Base-by-base conservation (phyloP, 75 land plant species). In the Pinus taeda region DNA sequence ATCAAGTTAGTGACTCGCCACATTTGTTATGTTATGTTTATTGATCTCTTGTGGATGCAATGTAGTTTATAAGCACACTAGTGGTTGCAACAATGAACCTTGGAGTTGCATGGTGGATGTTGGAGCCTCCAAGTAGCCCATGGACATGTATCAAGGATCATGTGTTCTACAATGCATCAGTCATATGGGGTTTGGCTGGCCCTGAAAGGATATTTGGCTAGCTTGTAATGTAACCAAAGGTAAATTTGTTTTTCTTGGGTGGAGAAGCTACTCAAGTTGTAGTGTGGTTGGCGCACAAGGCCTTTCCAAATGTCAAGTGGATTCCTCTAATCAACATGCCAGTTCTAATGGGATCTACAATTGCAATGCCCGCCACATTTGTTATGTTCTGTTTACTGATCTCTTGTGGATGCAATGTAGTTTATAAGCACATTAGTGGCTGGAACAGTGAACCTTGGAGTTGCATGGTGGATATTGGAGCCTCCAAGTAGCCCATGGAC, bases 31-130 rank as follows among this genome's bases (percentile, higher is more conserved):
- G 4, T 3, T 4, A 0, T 49, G 11, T 49, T 49, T 9, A 45
- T 45, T 6, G 49, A 45, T 6, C 7, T 45, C 33, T 49, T 83
- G 79, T 76, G 72, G 70, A 76, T 78, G 78, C 39, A 71, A 33
- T 42, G 79, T 33, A 89, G 89, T 61, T 87, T 2, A 76, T 87
- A 59, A 91, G 91, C 13, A 92, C 93, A 24, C 69, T 90, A 5
- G 33, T 92, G 2, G 95, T 91, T 4, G 93, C 86, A 42, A 83
- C 92, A 18, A 80, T 92, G 36, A 90, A 92, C 78, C 62, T 89
- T 59, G 60, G 76, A 11, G 90, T 90, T 9, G 93, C 93, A 58
- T 92, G 91, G 95, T 90, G 91, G 91, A 75, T 94, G 77, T 90
- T 94, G 49, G 75, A 24, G 20, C 80, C 95, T 12, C 76, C 92